Base-by-base conservation (phyloP, 306 rosid genomes). In the Alnus glutinosa region DNA sequence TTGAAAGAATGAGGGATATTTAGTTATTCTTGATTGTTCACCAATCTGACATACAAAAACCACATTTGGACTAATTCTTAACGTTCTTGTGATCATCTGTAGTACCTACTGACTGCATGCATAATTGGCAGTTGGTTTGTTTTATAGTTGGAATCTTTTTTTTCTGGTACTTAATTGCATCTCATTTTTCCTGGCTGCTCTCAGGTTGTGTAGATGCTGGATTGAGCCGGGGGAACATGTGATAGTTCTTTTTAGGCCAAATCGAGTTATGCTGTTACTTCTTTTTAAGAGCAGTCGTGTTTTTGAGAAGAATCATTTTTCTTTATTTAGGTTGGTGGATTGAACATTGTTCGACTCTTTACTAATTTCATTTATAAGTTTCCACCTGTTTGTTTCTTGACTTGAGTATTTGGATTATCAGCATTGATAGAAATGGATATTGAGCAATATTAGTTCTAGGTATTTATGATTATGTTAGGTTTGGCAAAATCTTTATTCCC, bases 291-390 rank as follows among this genome's bases (percentile, higher is more conserved):
- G 82, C 79, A 34, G 19, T 23, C 82, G 66, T 71, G 76, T 51
- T 79, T 51, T 52, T 14, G 73, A 78, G 28, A 13, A 42, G 70
- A 50, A 10, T 62, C 79, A 67, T 59, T 81, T 86, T 84, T 87
- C 78, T 75, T 70, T 78, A 51, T 81, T 84, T 58, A 74, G 70
- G 51, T 63, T 50, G 55, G 70, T 72, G 74, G 49, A 18, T 67
- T 30, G 79, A 84, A 75, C 70, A 52, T 69, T 59, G 73, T 71
- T 64, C 18, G 23, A 61, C 50, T 11, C 70, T 57, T 55, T 16
- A 34, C 75, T 64, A 55, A 28, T 39, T 54, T 78, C 16, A 7
- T 16, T 3, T 8, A 39, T 51, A 67, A 18, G 15, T 9, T 67
- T 9, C 72, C 23, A 7, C 15, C 15, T 67, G 51, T 67, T 67